A percentile compares a stretch with the other conserved stretches of the same genome.
These are phyloP conservation scores for Ophiostoma ulmi DNA, from an alignment of 2,329 filamentous ascomycete genomes.

Conservation along the genomic window DNA sequence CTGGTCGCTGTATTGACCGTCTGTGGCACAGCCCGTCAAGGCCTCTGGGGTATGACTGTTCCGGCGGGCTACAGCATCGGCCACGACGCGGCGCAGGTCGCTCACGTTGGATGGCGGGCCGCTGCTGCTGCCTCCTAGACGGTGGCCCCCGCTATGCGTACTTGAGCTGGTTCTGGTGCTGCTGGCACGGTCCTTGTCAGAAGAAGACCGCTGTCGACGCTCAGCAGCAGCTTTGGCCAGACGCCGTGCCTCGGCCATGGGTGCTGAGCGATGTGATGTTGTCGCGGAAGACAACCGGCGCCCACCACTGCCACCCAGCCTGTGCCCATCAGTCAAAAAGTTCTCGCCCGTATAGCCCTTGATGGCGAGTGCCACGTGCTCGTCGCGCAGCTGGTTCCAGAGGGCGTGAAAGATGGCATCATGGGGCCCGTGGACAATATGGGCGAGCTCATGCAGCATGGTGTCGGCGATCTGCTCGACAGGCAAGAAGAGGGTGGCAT, in stretches of 20 bases:
- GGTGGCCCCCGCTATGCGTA: conserved; percentile 52
- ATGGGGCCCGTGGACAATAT: conserved; percentile 80
- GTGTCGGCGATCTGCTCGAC: conserved; percentile 80
- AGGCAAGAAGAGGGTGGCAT: conserved; percentile 71
- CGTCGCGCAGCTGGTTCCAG: conserved; percentile 84
- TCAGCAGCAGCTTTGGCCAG: conserved; percentile 71
- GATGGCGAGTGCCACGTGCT: conserved; percentile 67
- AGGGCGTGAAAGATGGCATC: conserved; percentile 75
- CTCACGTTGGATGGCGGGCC: conserved; percentile 35
- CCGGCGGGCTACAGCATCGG: conserved; percentile 64
- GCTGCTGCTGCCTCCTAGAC: conserved; percentile 56
- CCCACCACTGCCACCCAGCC: conserved; percentile 56
- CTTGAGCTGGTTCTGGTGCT: conserved; percentile 50
- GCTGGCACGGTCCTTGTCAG: conserved; percentile 24
- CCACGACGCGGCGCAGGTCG: conserved; percentile 68
- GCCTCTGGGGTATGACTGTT: conserved; percentile 45
- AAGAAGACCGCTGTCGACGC: conserved; percentile 46
- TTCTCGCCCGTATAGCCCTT: conserved; percentile 91
- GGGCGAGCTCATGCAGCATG: conserved; percentile 89
- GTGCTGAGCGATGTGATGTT: conserved; percentile 41
- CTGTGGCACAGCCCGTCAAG: conserved; percentile 71
- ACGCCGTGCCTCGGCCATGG: conserved; percentile 66
- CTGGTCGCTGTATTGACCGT: conserved; percentile 32
- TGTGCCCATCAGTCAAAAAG: conserved; percentile 70
- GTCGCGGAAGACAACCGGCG: not conserved